These are phyloP conservation scores for Penicillium canariense DNA, from an alignment of 495 filamentous ascomycete genomes.

Conservation along the genomic window DNA sequence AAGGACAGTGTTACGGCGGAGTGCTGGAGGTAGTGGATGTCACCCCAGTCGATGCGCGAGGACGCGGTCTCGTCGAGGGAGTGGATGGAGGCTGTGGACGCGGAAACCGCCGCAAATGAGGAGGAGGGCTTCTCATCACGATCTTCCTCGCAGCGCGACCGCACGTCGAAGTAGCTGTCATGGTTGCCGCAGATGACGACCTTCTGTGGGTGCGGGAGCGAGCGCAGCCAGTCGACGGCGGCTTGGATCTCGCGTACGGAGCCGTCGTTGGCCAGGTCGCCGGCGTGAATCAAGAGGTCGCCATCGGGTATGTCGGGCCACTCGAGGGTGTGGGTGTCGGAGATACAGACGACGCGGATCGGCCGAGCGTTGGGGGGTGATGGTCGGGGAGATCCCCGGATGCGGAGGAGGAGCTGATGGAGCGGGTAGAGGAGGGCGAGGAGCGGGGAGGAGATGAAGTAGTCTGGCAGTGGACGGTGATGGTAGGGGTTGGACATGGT, in stretches of 20 bases:
- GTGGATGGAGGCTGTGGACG: slow-evolving; percentile 41
- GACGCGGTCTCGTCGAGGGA: slow-evolving; percentile 38
- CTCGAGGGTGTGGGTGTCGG: slow-evolving; percentile 79
- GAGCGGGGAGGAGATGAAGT: slow-evolving; percentile 50
- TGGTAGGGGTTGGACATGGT: slow-evolving; percentile 48
- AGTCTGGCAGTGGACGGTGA: slow-evolving; percentile 44
- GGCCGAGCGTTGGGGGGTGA: slow-evolving; percentile 49
- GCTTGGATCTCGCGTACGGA: slow-evolving; percentile 68
- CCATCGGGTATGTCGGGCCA: slow-evolving; percentile 65
- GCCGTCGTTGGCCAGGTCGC: slow-evolving; percentile 77
- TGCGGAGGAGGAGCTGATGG: slow-evolving; percentile 59
- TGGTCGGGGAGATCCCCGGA: slow-evolving; percentile 59
- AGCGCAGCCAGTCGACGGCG: slow-evolving; percentile 74
- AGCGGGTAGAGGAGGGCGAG: slow-evolving; percentile 49
- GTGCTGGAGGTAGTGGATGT: slow-evolving; percentile 65
- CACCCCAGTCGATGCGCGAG: slow-evolving; percentile 52
- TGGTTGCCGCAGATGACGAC: slow-evolving; percentile 89
- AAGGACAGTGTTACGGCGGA: slow-evolving; percentile 51
- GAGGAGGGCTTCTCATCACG: slow-evolving; percentile 23
- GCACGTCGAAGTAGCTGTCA: slow-evolving; percentile 74
- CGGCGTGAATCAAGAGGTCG: slow-evolving; percentile 86
- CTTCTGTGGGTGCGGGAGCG: slow-evolving; percentile 72
- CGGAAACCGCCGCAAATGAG: slow-evolving; percentile 35
- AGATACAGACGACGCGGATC: slow-evolving; percentile 82
- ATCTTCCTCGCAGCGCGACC: slow-evolving; percentile 45